Evolutionary conservation across 129 eudicot genomes (phyloP).

Genomic region (Tagetes patula): DNA sequence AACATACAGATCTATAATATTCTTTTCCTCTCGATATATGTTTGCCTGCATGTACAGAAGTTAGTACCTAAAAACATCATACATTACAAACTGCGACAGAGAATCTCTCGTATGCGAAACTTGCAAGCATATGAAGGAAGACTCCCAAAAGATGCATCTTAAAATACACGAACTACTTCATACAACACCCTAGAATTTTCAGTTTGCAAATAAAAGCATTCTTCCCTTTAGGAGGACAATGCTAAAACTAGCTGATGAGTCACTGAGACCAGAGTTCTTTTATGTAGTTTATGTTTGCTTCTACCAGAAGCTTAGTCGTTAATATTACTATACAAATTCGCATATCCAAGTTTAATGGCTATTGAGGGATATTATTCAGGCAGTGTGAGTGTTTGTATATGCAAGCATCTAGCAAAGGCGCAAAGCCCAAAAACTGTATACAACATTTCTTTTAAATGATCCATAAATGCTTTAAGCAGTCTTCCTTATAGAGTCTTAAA

Average conservation of each 20-base stretch:
- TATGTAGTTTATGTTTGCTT: background rate
- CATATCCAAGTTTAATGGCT: background rate
- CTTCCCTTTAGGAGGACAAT: background rate
- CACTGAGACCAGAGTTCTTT: background rate
- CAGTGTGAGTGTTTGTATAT: background rate
- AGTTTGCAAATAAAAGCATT: constrained; percentile 10
- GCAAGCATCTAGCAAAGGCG: background rate
- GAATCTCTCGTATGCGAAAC: constrained; percentile 5
- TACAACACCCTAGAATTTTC: background rate
- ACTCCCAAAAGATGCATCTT: constrained; percentile 16
- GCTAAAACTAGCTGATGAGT: constrained; percentile 6
- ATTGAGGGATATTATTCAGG: background rate
- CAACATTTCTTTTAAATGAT: background rate
- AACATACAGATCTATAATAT: constrained; percentile 76
- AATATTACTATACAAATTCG: background rate
- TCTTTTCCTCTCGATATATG: constrained; percentile 79
- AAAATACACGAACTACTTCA: constrained; percentile 6
- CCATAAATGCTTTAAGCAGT: background rate
- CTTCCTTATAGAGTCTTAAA: constrained; percentile 4
- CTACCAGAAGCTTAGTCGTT: background rate
- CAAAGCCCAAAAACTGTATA: constrained; percentile 1
- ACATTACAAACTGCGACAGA: constrained; percentile 3
- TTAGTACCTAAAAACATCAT: background rate
- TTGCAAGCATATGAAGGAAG: background rate
- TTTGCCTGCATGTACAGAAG: constrained; percentile 52